Base-by-base conservation (phyloP, 2,329 filamentous ascomycete genomes). In the Cadophora luteo-olivacea region DNA sequence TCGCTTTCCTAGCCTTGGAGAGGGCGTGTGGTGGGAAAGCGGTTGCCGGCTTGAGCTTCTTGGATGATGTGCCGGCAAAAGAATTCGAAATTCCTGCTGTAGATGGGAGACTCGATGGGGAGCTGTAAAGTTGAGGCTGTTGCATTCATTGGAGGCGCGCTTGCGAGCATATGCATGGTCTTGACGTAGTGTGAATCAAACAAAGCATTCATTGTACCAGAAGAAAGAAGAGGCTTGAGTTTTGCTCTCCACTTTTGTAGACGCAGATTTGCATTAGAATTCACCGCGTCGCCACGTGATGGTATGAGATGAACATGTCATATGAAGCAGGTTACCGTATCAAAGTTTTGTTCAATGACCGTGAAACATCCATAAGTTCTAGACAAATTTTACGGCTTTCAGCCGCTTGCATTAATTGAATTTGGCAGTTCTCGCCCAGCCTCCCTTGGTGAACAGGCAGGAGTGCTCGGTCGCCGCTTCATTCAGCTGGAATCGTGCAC, bases 1-100 rank as follows among this genome's bases (percentile, higher is more conserved):
- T 96, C 83, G 91, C 92, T 1, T 93, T 94, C 77, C 82, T 97
- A 77, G 91, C 92, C n/a, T 81, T 97, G 57, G 90, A 93, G 80
- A 86, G 91, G 75, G 92, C 92, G 29, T 97, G 93, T 81, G 89
- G 87, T 1, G 92, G 92, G 2, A 85, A 84, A 71, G 91, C 90
- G 3, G 83, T 86, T 73, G 82, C 86, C 24, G 88, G 85, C 0
- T 79, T 92, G 67, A 75, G 75, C 36, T 86, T 85, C 72, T 75
- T 87, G 61, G 80, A 87, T 69, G 76, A 81, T 65, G 75, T 72
- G 45, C 64, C 69, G 14, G 61, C 68, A 22, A 71, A 49, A 55
- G 68, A 73, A 22, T 65, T 68, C 48, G 61, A 55, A 14, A 32
- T 65, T 22, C 33, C 33, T 57, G 29, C 25, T 36, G 33, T 41